Conservation (phyloP, 2,329 filamentous ascomycete genomes). For the Aspergillus arachidicola region DNA sequence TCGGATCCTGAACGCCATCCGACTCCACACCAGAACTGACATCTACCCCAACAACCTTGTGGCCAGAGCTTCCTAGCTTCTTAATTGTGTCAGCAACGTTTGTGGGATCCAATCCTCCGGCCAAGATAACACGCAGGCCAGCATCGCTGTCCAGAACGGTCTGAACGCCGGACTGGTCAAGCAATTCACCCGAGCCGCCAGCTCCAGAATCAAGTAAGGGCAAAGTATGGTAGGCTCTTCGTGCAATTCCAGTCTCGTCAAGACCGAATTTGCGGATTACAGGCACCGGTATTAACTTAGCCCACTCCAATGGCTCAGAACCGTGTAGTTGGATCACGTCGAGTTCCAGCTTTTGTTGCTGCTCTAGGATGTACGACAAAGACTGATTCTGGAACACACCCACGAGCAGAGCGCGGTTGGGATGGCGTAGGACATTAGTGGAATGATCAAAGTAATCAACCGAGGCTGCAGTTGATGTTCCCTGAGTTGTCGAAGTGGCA, state of each 20-base stretch:
- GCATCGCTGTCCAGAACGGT: conserved; percentile 66
- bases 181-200: conserved; percentile 76
- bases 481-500: conserved; percentile 15
- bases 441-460: conserved; percentile 72
- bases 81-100: conserved; percentile 73
- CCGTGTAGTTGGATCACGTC: conserved; percentile 95
- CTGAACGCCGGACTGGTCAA: conserved; percentile 73
- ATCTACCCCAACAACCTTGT: conserved; percentile 79
- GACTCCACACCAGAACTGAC: conserved; percentile 93
- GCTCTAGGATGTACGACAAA: conserved; percentile 75
- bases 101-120: conserved; percentile 78
- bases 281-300: conserved; percentile 82
- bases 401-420: conserved; percentile 73
- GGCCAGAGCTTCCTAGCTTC: conserved; percentile 61
- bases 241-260: conserved; percentile 68
- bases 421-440: conserved; percentile 50
- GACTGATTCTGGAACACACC: conserved; percentile 95
- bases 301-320: conserved; percentile 90
- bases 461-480: conserved; percentile 28
- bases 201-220: conserved; percentile 85
- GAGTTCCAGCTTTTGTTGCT: conserved; percentile 74
- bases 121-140: conserved; percentile 75
- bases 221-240: conserved; percentile 78
- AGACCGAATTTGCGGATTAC: conserved; percentile 86
- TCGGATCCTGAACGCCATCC: conserved; percentile 75